Evolutionary conservation across 2,329 filamentous ascomycete species (phyloP).

Genomic region (Aspergillus proliferans): DNA sequence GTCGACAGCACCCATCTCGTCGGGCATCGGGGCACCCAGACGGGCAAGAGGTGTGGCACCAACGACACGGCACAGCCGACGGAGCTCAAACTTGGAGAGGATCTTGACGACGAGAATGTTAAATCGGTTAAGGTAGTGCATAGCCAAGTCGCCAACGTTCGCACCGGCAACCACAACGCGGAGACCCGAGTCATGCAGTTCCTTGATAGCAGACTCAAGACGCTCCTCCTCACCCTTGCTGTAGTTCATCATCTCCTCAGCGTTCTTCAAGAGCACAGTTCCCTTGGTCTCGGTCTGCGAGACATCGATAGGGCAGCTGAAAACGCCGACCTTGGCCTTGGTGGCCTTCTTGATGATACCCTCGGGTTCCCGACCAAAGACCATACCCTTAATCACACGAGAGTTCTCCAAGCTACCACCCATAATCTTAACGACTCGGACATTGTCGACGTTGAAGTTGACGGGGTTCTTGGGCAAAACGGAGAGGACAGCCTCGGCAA

Average conservation of each 20-base stretch:
- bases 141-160: constrained; percentile 88
- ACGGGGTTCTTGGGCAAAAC: constrained; percentile 91
- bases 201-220: constrained; percentile 86
- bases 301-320: constrained; percentile 90
- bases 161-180: constrained; percentile 87
- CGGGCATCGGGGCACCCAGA: constrained; percentile 96
- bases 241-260: constrained; percentile 98
- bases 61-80: constrained; percentile 89
- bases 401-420: constrained; percentile 92
- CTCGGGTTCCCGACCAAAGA: constrained; percentile 93
- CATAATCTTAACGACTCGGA: constrained; percentile 99
- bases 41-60: constrained; percentile 94
- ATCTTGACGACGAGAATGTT: constrained; percentile 95
- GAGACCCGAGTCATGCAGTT: constrained; percentile 87
- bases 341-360: constrained; percentile 82
- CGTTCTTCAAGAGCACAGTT: constrained; percentile 91
- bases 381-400: constrained; percentile 94
- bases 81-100: constrained; percentile 95
- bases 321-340: constrained; percentile 95
- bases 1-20: constrained; percentile 95
- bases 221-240: constrained; percentile 93
- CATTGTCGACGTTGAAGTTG: constrained; percentile 98
- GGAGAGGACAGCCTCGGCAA: constrained; percentile 75
- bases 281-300: constrained; percentile 98
- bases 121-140: constrained; percentile 97